Base-by-base conservation (phyloP, 2,329 filamentous ascomycete species). In the Cladosporium cucumerinum region DNA sequence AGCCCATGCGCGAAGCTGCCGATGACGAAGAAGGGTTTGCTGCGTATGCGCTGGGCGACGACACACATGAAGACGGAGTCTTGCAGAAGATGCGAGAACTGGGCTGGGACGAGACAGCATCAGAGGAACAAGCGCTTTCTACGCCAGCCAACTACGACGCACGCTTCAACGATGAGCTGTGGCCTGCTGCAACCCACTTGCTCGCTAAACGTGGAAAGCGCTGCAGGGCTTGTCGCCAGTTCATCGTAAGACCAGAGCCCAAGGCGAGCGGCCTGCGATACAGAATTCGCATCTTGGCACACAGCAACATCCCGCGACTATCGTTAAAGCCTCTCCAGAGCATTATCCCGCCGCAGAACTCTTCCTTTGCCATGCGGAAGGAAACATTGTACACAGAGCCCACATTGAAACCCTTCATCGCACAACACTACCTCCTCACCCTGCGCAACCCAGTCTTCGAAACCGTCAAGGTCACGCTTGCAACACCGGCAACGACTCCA, bases 401-500 rank as follows among this genome's bases (percentile, higher is more conserved):
- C 2, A 63, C 49, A 18, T 48, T 75, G 23, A 68, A 74, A 76
- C 43, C 82, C 81, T 5, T 80, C 81, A 26, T 80, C 79, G 65
- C 86, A 1, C 81, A 87, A 25, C 93, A 97, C 75, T 96, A 92
- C 77, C 84, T 98, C 48, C 83, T 99, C 49, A 97, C 93, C 0
- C 87, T 99, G 71, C 92, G 89, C 74, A 99, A 99, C 73, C 93
- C 95, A 26, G 88, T 98, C 69, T 99, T 97, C 78, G 95, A 99
- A 70, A 85, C 87, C 25, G 89, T 99, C 69, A 90, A 89, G 66
- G 89, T 99, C 65, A 94, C 90, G 0, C 85, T 99, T 8, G 94
- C 93, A 5, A 96, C 93, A 0, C 92, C 94, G 0, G 86, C 89
- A 26, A 84, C 84, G 11, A 96, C 92, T 0, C 91, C 92, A 0